phyloP scores from a whole-genome alignment of 768 basidiomycete genomes.

The Lactarius hatsudake region DNA sequence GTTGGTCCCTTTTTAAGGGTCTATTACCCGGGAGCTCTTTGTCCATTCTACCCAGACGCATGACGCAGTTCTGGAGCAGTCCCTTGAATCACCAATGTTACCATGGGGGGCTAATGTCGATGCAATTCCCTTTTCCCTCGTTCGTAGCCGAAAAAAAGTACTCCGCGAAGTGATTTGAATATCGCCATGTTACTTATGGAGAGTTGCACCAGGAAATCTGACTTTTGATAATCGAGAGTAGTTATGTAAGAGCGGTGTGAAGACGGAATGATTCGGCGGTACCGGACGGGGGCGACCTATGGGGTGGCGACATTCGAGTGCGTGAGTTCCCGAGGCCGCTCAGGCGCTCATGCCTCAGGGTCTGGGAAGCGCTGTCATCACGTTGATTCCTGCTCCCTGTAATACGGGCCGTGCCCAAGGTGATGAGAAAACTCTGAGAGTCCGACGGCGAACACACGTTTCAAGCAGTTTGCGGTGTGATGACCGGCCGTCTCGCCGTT shows the following conservation, averaged over 20 bases:
- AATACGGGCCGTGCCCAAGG: slow-evolving; percentile 4
- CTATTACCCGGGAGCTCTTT: slow-evolving; percentile 20
- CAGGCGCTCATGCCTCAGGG: background rate
- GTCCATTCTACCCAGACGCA: slow-evolving; percentile 21
- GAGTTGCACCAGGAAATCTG: slow-evolving; percentile 3
- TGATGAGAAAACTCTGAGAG: slow-evolving; percentile 15
- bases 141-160: slow-evolving; percentile 18
- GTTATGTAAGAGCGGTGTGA: slow-evolving; percentile 25
- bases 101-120: slow-evolving; percentile 16
- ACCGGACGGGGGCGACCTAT: slow-evolving; percentile 13
- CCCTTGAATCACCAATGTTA: slow-evolving; percentile 17
- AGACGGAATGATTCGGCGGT: slow-evolving; percentile 14
- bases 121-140: slow-evolving; percentile 17
- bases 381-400: slow-evolving; percentile 4
- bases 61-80: slow-evolving; percentile 19
- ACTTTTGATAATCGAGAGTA: slow-evolving; percentile 8
- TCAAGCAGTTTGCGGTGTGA: slow-evolving; percentile 8
- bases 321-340: slow-evolving; percentile 12
- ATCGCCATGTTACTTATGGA: slow-evolving; percentile 12
- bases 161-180: slow-evolving; percentile 19
- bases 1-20: slow-evolving; percentile 26
- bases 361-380: slow-evolving; percentile 7
- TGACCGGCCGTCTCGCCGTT: background rate
- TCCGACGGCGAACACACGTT: slow-evolving; percentile 10
- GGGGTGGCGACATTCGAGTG: slow-evolving; percentile 2